Conservation (phyloP, 108 stramenopile genomes). For the Nitzschia palea region DNA sequence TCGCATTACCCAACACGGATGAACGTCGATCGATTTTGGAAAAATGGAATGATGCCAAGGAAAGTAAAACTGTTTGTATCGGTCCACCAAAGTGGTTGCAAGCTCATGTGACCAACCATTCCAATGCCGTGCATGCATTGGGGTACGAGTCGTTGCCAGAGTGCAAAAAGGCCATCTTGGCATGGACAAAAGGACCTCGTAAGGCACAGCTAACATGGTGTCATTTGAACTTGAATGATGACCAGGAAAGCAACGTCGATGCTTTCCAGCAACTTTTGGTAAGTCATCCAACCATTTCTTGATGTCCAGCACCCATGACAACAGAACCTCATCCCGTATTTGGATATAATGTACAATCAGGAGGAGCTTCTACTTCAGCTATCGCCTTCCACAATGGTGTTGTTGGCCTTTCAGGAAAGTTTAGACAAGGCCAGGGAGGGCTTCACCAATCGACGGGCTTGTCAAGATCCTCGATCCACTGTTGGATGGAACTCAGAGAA, state of each 20-base stretch:
- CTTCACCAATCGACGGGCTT: conserved; percentile 36
- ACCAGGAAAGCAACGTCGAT: conserved; percentile 23
- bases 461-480: conserved; percentile 52
- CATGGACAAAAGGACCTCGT: conserved; percentile 57
- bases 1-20: conserved; percentile 48
- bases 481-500: conserved; percentile 53
- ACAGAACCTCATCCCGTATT: too few relatives aligned
- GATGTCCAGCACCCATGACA: too few relatives aligned
- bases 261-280: conserved; percentile 35
- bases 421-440: conserved; percentile 36
- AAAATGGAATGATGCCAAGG: conserved; percentile 10
- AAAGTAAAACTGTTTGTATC: conserved; percentile 56
- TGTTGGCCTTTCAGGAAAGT: conserved; percentile 63
- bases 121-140: conserved; percentile 62
- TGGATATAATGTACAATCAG: too few relatives aligned
- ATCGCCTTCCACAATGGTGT: conserved; percentile 35
- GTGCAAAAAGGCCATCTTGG: conserved; percentile 64
- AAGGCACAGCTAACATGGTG: conserved; percentile 71
- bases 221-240: conserved; percentile 34
- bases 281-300: too few relatives aligned
- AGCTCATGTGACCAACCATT: conserved; percentile 46
- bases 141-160: conserved; percentile 48
- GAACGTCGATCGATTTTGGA: conserved; percentile 18
- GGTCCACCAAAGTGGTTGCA: conserved; percentile 68
- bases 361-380: conserved; percentile 7